Evolutionary conservation across 2,329 filamentous ascomycete species (phyloP), one percentile per base, ranked within the genome.

Genomic region (Arthrobotrys entomopaga): DNA sequence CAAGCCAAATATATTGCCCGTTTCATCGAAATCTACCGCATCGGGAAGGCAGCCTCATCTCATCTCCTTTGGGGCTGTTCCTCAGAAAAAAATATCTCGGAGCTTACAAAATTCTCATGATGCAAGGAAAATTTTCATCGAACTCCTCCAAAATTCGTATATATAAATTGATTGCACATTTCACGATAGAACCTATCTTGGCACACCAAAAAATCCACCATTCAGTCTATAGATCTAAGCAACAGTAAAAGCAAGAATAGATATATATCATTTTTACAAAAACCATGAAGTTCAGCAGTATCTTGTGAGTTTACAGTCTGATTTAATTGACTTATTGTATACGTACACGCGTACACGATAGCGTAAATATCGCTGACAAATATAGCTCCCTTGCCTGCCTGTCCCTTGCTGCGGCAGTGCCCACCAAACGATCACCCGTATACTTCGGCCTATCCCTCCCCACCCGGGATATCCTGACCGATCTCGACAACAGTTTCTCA

Each of bases 271-370:
- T 34, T 7, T 10, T 1, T 10, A 34, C 29, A 34, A 7, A 3
- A 42, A 57, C n/a, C 53, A 57, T 57, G 53, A 57, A 57, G 53
- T 38, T 57, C 42, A 42, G n/a, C 34, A 43, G 26, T 24, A 24
- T 57, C 38, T 22, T 57, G 53, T 57, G 38, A 10, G 53, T 57
- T 57, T 16, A 13, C 22, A 1, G 24, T 22, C 22, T 19, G 10
- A 11, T 57, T 7, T 7, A 13, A 19, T 13, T 38, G 29, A 34
- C n/a, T n/a, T n/a, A n/a, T n/a, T n/a, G n/a, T n/a, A n/a, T n/a
- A n/a, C n/a, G n/a, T n/a, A n/a, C n/a, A n/a, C 1, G 5, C 1
- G 29, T 38, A 2, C 10, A 56, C 20, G 8, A 16, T 43, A 16
- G 13, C 11, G n/a, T 19, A 15, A 7, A 2, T 8, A 22, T 57